These are phyloP conservation scores for Pistacia vera DNA, from an alignment of 345 rosid species.

Conservation along the genomic window DNA sequence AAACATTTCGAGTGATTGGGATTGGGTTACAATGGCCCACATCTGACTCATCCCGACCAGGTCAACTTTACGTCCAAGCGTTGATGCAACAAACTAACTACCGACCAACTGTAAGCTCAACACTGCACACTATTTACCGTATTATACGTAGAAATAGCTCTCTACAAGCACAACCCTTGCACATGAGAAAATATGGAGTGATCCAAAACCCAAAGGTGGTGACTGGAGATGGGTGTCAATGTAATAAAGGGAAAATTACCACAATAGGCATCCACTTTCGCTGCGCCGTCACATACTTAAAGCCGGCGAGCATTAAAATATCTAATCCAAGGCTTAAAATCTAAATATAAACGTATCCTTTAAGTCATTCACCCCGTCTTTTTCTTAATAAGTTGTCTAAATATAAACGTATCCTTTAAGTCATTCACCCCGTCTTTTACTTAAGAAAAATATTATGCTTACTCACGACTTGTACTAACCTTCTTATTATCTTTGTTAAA, in stretches of 20 bases:
- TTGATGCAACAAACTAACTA: constrained; percentile 7
- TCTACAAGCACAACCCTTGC: too few relatives aligned
- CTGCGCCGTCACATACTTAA: background rate
- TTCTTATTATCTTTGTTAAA: too few relatives aligned
- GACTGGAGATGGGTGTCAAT: too few relatives aligned
- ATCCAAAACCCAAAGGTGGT: too few relatives aligned
- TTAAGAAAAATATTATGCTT: too few relatives aligned
- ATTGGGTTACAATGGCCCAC: background rate
- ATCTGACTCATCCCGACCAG: background rate
- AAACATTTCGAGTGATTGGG: background rate
- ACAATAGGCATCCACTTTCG: background rate
- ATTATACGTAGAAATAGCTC: too few relatives aligned
- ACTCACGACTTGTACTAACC: too few relatives aligned
- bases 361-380: background rate
- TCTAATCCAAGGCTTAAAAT: background rate
- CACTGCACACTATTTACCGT: background rate
- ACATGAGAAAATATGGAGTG: too few relatives aligned
- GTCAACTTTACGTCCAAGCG: background rate
- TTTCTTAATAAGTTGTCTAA: background rate
- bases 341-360: background rate
- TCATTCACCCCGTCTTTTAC: too few relatives aligned
- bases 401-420: too few relatives aligned
- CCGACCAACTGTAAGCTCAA: too few relatives aligned
- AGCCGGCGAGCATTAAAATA: background rate
- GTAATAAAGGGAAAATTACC: background rate